Evolutionary conservation across 1,139 yeast species (phyloP).

Genomic region (Sugiyamaella castrensis): DNA sequence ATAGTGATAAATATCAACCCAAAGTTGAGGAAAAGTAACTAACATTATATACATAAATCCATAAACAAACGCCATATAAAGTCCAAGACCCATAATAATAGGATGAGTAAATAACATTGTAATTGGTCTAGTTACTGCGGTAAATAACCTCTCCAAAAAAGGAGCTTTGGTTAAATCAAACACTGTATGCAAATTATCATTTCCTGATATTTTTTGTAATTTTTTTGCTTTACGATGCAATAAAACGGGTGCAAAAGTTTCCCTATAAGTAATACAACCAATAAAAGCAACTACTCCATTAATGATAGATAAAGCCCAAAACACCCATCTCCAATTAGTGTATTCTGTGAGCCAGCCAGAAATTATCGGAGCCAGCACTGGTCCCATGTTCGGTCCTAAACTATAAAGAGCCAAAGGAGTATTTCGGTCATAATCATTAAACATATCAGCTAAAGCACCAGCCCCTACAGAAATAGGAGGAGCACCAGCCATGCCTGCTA

Average conservation of each 20-base stretch:
- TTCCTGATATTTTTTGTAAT: slow-evolving; percentile 52
- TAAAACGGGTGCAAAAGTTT: slow-evolving; percentile 59
- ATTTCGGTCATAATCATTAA: slow-evolving; percentile 50
- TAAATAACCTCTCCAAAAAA: slow-evolving; percentile 24
- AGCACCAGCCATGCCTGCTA: slow-evolving; percentile 65
- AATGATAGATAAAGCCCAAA: slow-evolving; percentile 56
- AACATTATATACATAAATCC: slow-evolving; percentile 63
- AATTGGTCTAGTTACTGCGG: slow-evolving; percentile 51
- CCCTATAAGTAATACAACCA: slow-evolving; percentile 48
- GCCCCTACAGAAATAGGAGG: slow-evolving; percentile 72
- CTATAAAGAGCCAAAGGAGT: slow-evolving; percentile 59
- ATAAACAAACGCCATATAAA: slow-evolving; percentile 60
- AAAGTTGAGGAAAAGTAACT: slow-evolving; percentile 56
- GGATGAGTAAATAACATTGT: slow-evolving; percentile 54
- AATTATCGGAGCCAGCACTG: slow-evolving; percentile 58
- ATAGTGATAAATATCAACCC: slow-evolving; percentile 48
- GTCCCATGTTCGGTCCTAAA: slow-evolving; percentile 58
- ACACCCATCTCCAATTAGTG: slow-evolving; percentile 58
- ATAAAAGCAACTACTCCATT: slow-evolving; percentile 48
- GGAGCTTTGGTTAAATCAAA: slow-evolving; percentile 45
- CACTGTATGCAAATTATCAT: slow-evolving; percentile 54
- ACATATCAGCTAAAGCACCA: slow-evolving; percentile 64
- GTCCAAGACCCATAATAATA: slow-evolving; percentile 59
- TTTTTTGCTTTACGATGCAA: slow-evolving; percentile 47
- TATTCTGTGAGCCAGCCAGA: slow-evolving; percentile 54